phyloP scores from a whole-genome alignment of 257 asterid species.

The Lycium barbarum region DNA sequence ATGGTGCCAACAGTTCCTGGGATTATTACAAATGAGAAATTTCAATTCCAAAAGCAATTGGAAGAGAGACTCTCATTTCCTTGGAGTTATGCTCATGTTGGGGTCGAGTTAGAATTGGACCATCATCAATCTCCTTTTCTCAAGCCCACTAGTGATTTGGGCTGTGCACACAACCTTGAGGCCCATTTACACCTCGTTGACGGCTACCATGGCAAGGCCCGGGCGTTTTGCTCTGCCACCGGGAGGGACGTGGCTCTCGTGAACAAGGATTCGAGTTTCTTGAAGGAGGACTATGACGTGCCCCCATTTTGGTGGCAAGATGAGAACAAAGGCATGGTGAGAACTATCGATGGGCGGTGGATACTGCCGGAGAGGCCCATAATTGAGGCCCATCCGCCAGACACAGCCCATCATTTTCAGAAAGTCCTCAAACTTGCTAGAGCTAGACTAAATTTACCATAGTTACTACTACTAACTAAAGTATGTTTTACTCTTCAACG shows the following conservation, averaged over 20 bases:
- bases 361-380: constrained; percentile 65
- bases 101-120: constrained; percentile 62
- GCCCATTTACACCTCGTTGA: constrained; percentile 73
- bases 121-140: constrained; percentile 64
- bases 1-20: constrained; percentile 76
- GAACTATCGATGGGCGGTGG: constrained; percentile 68
- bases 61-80: constrained; percentile 64
- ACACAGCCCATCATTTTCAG: constrained; percentile 82
- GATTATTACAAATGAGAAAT: constrained; percentile 69
- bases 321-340: constrained; percentile 80
- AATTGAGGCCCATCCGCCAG: constrained; percentile 74
- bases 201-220: constrained; percentile 61
- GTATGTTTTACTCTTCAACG: not conserved
- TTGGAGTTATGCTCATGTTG: constrained; percentile 89
- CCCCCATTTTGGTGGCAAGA: constrained; percentile 87
- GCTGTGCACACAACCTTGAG: constrained; percentile 68
- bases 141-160: constrained; percentile 44
- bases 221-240: constrained; percentile 41
- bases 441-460: constrained; percentile 41
- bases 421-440: constrained; percentile 66
- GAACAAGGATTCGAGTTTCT: constrained; percentile 64
- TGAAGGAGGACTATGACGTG: constrained; percentile 57
- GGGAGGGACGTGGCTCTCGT: constrained; percentile 72
- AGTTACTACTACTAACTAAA: not conserved
- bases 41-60: constrained; percentile 56